Evolutionary conservation across 208 protist genomes (phyloP).

Genomic region (Trypanosoma conorhini): DNA sequence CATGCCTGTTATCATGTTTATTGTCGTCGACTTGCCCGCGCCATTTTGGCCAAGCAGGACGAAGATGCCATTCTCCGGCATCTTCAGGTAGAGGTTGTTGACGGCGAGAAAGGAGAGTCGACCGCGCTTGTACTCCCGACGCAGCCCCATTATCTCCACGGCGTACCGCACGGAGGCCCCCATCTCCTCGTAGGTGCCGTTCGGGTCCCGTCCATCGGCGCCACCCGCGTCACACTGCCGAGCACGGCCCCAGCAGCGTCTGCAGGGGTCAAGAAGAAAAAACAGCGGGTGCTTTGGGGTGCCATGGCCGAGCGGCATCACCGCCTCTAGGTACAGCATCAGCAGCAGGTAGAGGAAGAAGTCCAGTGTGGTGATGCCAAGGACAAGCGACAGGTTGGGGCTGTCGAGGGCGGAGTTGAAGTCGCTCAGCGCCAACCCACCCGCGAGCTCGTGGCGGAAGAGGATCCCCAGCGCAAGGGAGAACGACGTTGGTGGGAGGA

Average conservation of each 20-base stretch:
- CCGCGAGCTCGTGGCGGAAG: constrained; percentile 34
- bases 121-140: constrained; percentile 47
- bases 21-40: constrained; percentile 50
- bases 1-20: constrained; percentile 64
- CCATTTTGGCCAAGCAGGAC: constrained; percentile 80
- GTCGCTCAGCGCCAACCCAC: constrained; percentile 38
- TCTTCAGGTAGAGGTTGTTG: constrained; percentile 73
- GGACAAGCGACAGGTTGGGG: constrained; percentile 32
- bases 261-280: constrained; percentile 48
- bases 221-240: background rate
- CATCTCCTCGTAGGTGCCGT: constrained; percentile 30
- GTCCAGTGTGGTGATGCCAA: constrained; percentile 43
- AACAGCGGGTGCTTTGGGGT: constrained; percentile 65
- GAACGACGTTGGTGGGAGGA: constrained; percentile 45
- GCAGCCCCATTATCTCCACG: constrained; percentile 34
- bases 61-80: constrained; percentile 66
- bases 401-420: constrained; percentile 24
- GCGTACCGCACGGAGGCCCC: constrained; percentile 19
- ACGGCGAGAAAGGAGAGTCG: constrained; percentile 54
- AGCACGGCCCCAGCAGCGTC: constrained; percentile 4
- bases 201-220: constrained; percentile 1
- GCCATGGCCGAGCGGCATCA: constrained; percentile 68
- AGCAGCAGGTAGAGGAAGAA: constrained; percentile 50
- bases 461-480: constrained; percentile 37
- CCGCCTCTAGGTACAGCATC: constrained; percentile 55